Conservation (phyloP, 2,329 filamentous ascomycete genomes). For the Eutypa lata region DNA sequence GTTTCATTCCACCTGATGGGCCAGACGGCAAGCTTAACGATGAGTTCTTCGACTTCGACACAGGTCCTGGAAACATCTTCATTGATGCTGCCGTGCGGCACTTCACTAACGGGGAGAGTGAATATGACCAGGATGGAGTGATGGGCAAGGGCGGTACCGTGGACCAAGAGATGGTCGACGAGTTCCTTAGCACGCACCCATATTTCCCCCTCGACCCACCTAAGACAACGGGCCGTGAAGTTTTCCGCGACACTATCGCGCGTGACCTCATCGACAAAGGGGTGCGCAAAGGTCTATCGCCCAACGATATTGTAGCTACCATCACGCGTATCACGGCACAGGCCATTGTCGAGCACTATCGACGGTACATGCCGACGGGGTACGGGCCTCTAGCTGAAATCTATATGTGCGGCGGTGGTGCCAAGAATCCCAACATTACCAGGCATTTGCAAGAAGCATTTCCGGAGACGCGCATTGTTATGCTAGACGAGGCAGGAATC, state of each 20-base stretch:
- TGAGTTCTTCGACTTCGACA: conserved; percentile 49
- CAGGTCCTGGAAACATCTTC: conserved; percentile 53
- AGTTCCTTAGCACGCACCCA: conserved; percentile 42
- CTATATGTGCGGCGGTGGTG: conserved; percentile 59
- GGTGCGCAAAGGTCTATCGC: conserved; percentile 38
- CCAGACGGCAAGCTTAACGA: conserved; percentile 28
- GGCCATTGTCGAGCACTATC: conserved; percentile 49
- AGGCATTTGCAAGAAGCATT: conserved; percentile 48
- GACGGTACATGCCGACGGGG: conserved; percentile 43
- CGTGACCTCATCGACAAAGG: conserved; percentile 48
- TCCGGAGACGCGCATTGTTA: conserved; percentile 46
- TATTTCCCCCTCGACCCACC: conserved; percentile 51
- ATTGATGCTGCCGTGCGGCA: conserved; percentile 55
- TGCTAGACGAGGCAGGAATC: conserved; percentile 57
- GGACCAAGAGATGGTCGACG: conserved; percentile 48
- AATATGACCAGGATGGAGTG: conserved; percentile 49
- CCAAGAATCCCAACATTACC: conserved; percentile 55
- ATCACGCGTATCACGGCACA: conserved; percentile 58
- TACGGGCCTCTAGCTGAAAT: conserved; percentile 43
- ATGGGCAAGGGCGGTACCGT: conserved; percentile 48
- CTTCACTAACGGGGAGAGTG: conserved; percentile 46
- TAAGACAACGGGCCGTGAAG: conserved; percentile 57
- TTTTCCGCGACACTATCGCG: conserved; percentile 56
- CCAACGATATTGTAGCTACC: conserved; percentile 54
- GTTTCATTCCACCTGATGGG: conserved; percentile 52